Base-by-base conservation (phyloP, 345 rosid genomes). In the Luvunga scandens region DNA sequence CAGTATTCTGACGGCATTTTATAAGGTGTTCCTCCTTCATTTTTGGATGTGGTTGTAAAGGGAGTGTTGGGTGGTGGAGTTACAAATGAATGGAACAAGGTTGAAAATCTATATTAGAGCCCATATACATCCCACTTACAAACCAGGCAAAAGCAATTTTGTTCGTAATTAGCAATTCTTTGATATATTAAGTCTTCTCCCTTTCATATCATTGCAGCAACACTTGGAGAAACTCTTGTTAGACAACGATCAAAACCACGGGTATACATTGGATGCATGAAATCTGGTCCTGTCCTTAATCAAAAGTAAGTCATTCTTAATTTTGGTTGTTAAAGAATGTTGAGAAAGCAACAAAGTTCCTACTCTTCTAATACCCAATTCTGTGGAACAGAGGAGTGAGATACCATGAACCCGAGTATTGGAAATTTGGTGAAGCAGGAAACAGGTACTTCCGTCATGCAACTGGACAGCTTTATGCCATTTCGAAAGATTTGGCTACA, bases 361-460 rank as follows among this genome's bases (percentile, higher is more conserved):
- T 6, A 22, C 62, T 69, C 74, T 56, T 66, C 18, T 50, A 69
- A 67, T 19, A 69, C 42, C n/a, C 28, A 31, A 48, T 81, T 68
- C 38, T 33, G 50, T 85, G 78, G 72, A 82, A 79, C 86, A 96
- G 98, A 87, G 98, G 98, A 30, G 98, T 96, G 75, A 89, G 99
- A 72, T 96, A 94, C 85, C 98, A 96, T 68, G 99, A 96, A 83
- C 98, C 99, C 0, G 97, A 94, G 89, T 82, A 89, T 80, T 95
- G 99, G 98, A 96, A 96, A 82, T 96, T 96, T 75, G 99, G 99
- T 0, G 92, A 89, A 77, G 76, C 93, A 4, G 99, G 99, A 84
- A 96, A 94, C 87, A 94, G 89, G 83, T 96, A 96, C 84, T 94
- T 96, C 72, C 97, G 99, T 64, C 99, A 96, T 79, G 99, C 97